These are phyloP conservation scores for Glycine latifolia DNA, from an alignment of 306 rosid genomes.

Conservation along the genomic window DNA sequence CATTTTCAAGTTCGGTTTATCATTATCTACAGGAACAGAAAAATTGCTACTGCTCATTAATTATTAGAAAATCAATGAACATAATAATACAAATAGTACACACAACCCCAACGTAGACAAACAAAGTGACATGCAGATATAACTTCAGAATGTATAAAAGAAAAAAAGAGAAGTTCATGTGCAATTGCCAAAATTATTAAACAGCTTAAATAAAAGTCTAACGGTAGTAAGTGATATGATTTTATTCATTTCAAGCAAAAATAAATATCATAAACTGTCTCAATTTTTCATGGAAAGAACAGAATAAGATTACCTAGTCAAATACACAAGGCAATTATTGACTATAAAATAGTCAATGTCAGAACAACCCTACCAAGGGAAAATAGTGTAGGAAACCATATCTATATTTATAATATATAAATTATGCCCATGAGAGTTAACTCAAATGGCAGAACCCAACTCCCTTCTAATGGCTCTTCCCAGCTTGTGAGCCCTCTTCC, in stretches of 20 bases:
- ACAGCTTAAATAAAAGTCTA: background rate
- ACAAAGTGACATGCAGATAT: background rate
- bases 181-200: background rate
- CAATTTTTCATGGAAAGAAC: conserved; percentile 2
- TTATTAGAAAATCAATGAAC: conserved; percentile 10
- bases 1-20: conserved; percentile 4
- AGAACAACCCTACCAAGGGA: background rate
- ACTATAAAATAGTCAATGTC: background rate
- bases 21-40: background rate
- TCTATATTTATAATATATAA: no score
- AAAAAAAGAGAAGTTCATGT: background rate
- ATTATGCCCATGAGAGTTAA: no score
- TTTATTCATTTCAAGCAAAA: conserved; percentile 9
- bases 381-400: background rate
- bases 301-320: background rate
- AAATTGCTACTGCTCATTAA: background rate
- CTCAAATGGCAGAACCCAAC: no score
- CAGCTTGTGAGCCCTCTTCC: no score
- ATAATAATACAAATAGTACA: background rate
- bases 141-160: background rate
- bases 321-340: background rate
- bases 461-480: no score
- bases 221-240: background rate
- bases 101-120: background rate
- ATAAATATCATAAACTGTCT: background rate